phyloP scores from a whole-genome alignment of 257 asterid genomes.

The Solanum neorickii region DNA sequence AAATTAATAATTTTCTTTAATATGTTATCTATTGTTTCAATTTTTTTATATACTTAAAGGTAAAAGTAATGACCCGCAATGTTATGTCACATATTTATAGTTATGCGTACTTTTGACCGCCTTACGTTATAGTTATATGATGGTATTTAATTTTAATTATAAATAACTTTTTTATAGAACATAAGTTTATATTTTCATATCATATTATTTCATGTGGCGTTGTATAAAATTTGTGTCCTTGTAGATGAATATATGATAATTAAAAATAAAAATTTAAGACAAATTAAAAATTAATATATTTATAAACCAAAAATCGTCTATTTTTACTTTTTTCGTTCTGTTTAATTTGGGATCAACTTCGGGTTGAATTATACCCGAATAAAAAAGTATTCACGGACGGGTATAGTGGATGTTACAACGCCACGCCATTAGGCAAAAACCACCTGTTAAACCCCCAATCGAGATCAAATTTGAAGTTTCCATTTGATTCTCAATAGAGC shows the following conservation, averaged over 20 bases:
- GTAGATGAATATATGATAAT: neutral
- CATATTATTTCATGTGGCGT: accelerated
- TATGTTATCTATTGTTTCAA: neutral
- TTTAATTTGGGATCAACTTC: neutral
- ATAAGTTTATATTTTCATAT: too few species aligned
- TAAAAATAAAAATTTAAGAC: too few species aligned
- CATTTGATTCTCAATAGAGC: neutral
- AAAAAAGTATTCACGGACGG: neutral
- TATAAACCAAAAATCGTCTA: neutral
- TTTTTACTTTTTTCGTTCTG: too few species aligned
- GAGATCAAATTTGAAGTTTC: neutral
- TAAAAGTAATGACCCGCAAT: neutral
- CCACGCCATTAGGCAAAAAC: neutral
- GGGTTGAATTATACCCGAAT: neutral
- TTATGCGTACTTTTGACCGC: too few species aligned
- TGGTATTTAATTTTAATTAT: accelerated
- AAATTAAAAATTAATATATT: too few species aligned
- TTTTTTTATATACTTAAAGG: neutral
- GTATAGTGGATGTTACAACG: neutral
- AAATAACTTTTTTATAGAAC: accelerated
- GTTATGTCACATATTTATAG: neutral
- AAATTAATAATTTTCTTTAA: neutral
- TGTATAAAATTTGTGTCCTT: too few species aligned
- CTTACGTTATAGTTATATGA: neutral
- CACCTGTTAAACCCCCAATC: neutral